Percentiles rank a stretch among this genome's conserved stretches.
phyloP scores from a whole-genome alignment of 2,329 filamentous ascomycete genomes.

The Rhexocercosporidium sp. region DNA sequence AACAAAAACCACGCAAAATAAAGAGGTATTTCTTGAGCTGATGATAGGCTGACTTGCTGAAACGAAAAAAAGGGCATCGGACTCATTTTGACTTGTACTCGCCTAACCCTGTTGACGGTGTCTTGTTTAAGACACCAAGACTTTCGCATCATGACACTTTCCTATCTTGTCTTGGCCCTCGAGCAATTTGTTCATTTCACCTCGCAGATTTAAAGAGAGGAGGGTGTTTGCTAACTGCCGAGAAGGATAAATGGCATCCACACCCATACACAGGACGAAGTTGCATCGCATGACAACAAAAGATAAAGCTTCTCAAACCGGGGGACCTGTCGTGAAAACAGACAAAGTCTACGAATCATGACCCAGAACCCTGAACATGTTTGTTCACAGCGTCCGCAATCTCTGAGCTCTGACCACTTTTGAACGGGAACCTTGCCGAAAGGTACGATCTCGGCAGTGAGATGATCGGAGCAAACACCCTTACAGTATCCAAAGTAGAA shows the following conservation, averaged over 20 bases:
- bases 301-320: slow-evolving; percentile 1
- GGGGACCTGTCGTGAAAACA: background rate
- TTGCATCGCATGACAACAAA: background rate
- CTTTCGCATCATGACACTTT: background rate
- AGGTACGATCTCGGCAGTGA: slow-evolving; percentile 9
- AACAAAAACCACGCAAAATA: no score
- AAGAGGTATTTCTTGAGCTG: no score
- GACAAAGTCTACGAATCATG: background rate
- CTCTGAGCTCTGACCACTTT: slow-evolving; percentile 3
- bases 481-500: background rate
- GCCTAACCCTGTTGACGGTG: no score
- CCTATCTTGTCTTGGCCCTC: background rate
- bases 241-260: background rate
- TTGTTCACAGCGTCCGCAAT: background rate
- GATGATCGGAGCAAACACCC: background rate
- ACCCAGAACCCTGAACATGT: background rate
- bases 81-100: no score
- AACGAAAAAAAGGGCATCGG: background rate
- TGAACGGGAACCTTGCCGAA: slow-evolving; percentile 3
- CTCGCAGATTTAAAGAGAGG: no score
- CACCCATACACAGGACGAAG: background rate
- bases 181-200: background rate
- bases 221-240: background rate
- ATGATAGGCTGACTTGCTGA: no score
- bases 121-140: background rate